Base-by-base conservation (phyloP, 306 rosid species). In the Cucumis cinereus region DNA sequence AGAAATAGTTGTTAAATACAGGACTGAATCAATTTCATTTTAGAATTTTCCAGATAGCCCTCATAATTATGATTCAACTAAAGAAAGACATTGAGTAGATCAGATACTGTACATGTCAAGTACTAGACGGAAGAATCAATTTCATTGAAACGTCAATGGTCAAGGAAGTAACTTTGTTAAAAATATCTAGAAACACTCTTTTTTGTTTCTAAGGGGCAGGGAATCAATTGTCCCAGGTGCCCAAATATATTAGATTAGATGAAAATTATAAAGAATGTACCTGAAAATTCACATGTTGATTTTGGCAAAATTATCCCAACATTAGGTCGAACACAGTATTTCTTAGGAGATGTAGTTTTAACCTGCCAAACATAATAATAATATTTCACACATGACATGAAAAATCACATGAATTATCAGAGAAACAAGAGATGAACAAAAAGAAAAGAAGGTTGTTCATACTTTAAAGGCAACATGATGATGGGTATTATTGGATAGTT, bases 271-370 rank as follows among this genome's bases (percentile, higher is more conserved):
- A 30, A 60, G 43, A 76, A 28, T 75, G 73, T 90, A 95, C 99
- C 99, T 72, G 88, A 79, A 83, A 90, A 95, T 57, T 76, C 92
- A 83, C 79, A 84, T 38, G 85, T 52, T 72, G 96, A 84, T 67
- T 87, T 85, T 22, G 99, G 97, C 81, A 47, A 40, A 70, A 95
- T 72, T 81, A 95, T 81, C 62, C 98, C 99, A 26, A 92, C 97
- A 89, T 87, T 92, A 26, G 99, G 99, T 30, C 90, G 87, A 77
- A 95, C 97, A 40, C 93, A 90, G 77, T 95, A 95, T 79, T 84
- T 92, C 84, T 86, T 92, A 20, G 99, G 99, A 47, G 98, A 88
- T 3, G 99, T 95, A 60, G 99, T 95, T 79, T 95, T 95, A 73
- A 95, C 91, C 99, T 94, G 90, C 77, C 68, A 84, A 52, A 67